Evolutionary conservation across 2,329 filamentous ascomycete genomes (phyloP).

Genomic region (Aspergillus sp.): DNA sequence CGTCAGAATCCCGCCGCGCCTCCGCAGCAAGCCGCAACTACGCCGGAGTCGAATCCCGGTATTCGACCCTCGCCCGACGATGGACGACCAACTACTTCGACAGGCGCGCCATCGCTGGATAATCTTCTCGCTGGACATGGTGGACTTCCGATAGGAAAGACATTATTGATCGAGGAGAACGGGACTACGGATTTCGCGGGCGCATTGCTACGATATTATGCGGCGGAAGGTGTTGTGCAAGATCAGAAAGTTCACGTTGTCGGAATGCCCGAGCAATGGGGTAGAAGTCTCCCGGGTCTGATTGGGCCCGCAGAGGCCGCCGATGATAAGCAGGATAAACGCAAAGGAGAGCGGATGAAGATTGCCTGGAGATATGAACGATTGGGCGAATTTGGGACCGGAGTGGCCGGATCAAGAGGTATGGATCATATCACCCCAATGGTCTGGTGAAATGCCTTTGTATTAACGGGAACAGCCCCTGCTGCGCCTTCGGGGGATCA

Average conservation of each 20-base stretch:
- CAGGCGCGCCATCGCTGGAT: conserved; percentile 83
- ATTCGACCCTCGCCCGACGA: conserved; percentile 85
- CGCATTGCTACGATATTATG: conserved; percentile 80
- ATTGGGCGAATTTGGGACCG: conserved; percentile 67
- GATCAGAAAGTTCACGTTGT: conserved; percentile 86
- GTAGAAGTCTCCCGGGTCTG: conserved; percentile 76
- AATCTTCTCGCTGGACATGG: conserved; percentile 80
- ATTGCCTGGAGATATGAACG: conserved; percentile 98
- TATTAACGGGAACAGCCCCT: conserved; percentile 28
- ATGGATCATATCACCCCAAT: conserved; percentile 29
- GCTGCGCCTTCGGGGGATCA: conserved; percentile 36
- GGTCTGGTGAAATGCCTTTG: neutral
- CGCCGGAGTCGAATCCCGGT: conserved; percentile 45
- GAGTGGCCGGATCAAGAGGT: conserved; percentile 60
- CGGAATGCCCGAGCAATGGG: conserved; percentile 77
- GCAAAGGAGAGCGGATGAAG: conserved; percentile 80
- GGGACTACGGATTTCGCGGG: conserved; percentile 94
- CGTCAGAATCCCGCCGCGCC: conserved; percentile 29
- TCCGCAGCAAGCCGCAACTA: conserved; percentile 27
- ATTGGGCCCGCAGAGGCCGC: conserved; percentile 50
- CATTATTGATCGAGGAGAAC: conserved; percentile 78
- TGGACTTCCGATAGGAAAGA: conserved; percentile 78
- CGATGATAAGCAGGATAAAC: conserved; percentile 41
- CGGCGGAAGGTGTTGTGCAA: conserved; percentile 88
- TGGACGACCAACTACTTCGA: conserved; percentile 84